Evolutionary conservation across 371 early-diverging fungal species (phyloP).

Genomic region (Mucor irregularis): DNA sequence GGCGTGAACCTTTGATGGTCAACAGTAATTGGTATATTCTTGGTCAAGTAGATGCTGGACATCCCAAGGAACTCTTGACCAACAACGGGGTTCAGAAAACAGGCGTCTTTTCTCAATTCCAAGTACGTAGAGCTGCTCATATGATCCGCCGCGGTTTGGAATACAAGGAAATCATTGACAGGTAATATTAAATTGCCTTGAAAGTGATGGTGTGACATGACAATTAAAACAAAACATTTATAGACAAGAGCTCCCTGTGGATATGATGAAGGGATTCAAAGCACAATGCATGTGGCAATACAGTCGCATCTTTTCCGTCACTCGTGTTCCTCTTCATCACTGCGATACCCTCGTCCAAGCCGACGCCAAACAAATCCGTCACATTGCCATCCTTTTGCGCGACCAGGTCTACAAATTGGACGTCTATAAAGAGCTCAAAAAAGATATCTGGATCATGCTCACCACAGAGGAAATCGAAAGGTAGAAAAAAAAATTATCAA

Average conservation of each 20-base stretch:
- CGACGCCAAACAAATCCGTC: slow-evolving; percentile 52
- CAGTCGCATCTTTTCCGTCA: slow-evolving; percentile 71
- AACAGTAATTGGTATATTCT: slow-evolving; percentile 91
- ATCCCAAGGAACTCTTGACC: slow-evolving; percentile 53
- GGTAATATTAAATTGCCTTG: no score
- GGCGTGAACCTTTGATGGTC: slow-evolving; percentile 85
- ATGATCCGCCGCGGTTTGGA: slow-evolving; percentile 71
- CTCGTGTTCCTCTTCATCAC: slow-evolving; percentile 76
- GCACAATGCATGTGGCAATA: slow-evolving; percentile 89
- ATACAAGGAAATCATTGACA: slow-evolving; percentile 71
- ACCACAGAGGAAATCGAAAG: slow-evolving; percentile 72
- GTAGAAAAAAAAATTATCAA: slow-evolving; percentile 29
- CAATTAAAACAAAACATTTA: no score
- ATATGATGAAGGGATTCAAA: slow-evolving; percentile 49
- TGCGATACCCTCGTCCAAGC: slow-evolving; percentile 61
- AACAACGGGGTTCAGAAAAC: slow-evolving; percentile 22
- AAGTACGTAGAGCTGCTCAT: slow-evolving; percentile 85
- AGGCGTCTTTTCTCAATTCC: slow-evolving; percentile 72
- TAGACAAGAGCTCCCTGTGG: slow-evolving; percentile 55
- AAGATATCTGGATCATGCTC: slow-evolving; percentile 49
- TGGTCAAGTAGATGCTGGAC: slow-evolving; percentile 67
- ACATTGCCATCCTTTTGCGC: slow-evolving; percentile 72
- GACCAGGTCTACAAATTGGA: slow-evolving; percentile 82
- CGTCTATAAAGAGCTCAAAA: slow-evolving; percentile 47
- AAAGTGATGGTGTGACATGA: no score